These are phyloP conservation scores for Cercis canadensis DNA, from an alignment of 306 rosid species.

Conservation along the genomic window DNA sequence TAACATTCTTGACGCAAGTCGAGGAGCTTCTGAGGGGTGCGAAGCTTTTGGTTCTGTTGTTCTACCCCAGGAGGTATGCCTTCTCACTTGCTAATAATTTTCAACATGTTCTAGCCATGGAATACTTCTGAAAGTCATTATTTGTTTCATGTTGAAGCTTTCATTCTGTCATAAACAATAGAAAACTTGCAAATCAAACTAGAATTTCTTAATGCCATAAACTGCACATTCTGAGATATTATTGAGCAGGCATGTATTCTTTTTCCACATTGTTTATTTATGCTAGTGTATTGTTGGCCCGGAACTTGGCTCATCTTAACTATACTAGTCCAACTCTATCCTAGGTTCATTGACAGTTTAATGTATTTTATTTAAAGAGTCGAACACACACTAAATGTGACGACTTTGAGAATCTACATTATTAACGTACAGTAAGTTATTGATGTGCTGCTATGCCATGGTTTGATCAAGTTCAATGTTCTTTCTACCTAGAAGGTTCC, in stretches of 20 bases:
- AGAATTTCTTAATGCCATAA: not conserved
- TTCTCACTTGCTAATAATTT: constrained; percentile 12
- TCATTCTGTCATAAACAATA: not conserved
- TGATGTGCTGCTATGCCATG: constrained; percentile 19
- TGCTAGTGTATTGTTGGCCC: not conserved
- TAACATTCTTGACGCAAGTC: constrained; percentile 29
- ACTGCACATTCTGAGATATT: not conserved
- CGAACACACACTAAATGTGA: not conserved
- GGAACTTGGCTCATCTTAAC: not conserved
- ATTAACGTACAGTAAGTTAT: not conserved
- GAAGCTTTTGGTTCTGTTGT: constrained; percentile 37
- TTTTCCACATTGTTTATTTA: not conserved
- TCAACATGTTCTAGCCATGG: constrained; percentile 1
- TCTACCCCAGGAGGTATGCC: constrained; percentile 53
- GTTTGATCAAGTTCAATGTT: constrained; percentile 11
- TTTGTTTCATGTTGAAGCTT: constrained; percentile 27
- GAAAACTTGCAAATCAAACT: constrained; percentile 11
- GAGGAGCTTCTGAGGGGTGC: constrained; percentile 30
- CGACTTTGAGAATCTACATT: constrained; percentile 8
- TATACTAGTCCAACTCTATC: too few species aligned
- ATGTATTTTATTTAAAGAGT: not conserved
- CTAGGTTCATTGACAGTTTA: too few species aligned
- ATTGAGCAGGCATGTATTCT: not conserved
- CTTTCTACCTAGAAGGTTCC: not conserved
- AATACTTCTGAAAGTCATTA: not conserved